Base-by-base conservation (phyloP, 768 basidiomycete genomes). In the Pleurotus giganteus region DNA sequence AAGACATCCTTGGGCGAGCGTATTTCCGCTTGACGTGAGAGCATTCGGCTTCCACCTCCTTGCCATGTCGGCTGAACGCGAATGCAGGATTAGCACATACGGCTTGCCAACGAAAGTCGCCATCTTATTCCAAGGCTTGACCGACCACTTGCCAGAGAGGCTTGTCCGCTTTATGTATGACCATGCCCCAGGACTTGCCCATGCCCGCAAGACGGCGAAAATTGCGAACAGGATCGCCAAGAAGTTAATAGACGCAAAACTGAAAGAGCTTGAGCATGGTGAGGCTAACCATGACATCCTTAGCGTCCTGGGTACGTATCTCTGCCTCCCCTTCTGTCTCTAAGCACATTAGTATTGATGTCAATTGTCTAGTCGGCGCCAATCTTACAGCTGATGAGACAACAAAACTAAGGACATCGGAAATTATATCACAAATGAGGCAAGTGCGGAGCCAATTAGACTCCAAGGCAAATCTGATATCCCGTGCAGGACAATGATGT, bases 1-100 rank as follows among this genome's bases (percentile, higher is more conserved):
- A 79, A 39, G 81, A 81, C 63, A 74, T 76, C 55, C 78, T 84
- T 41, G 79, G 77, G 66, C 73, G 75, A 58, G 78, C 81, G 4
- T 83, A 83, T 63, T 71, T 74, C 54, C 79, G 78, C 37, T 68
- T 81, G 9, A 76, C 79, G 78, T 76, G 53, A 28, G 65, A 64
- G 23, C 45, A 39, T 32, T 42, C 24, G 7, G 32, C 31, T 49
- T 47, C 29, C 23, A 47, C 23, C 44, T 23, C 41, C 31, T 21
- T 43, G 53, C 55, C 56, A 37, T 49, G 82, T 24, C 26, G 7
- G 39, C 26, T 26, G n/a, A 4, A 24, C 8, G 5, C 50, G 79
- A 47, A 15, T 50, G 17, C 36, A 60, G 57, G 74, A 74, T 75
- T 12, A 74, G 77, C 34, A 78, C 78, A 0, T 69, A 81, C 54